These are phyloP conservation scores for Cladosporium oxysporum DNA, from an alignment of 2,329 filamentous ascomycete genomes.

Conservation along the genomic window DNA sequence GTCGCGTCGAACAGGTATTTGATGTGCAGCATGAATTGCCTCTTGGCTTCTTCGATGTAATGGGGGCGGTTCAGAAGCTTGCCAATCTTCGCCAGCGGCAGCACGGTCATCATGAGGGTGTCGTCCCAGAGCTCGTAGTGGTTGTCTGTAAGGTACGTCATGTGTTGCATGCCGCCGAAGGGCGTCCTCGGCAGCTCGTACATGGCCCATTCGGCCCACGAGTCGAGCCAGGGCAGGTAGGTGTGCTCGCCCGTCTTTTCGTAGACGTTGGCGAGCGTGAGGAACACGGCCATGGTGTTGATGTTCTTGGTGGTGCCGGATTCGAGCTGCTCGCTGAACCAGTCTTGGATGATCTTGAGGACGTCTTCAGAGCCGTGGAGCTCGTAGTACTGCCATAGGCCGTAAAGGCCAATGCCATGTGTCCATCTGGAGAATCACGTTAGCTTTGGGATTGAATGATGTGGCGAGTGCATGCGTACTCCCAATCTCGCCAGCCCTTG, in stretches of 20 bases:
- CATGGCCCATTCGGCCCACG: slow-evolving; percentile 83
- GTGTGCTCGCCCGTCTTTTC: slow-evolving; percentile 69
- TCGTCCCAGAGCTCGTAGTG: slow-evolving; percentile 80
- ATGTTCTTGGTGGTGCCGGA: slow-evolving; percentile 81
- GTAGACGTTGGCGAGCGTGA: slow-evolving; percentile 76
- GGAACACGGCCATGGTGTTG: slow-evolving; percentile 79
- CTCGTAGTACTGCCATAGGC: slow-evolving; percentile 79
- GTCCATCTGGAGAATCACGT: slow-evolving; percentile 51
- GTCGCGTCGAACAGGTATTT: slow-evolving; percentile 74
- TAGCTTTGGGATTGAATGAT: neutral
- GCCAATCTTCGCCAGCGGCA: slow-evolving; percentile 79
- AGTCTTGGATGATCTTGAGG: slow-evolving; percentile 68
- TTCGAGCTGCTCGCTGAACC: slow-evolving; percentile 69
- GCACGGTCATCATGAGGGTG: slow-evolving; percentile 84
- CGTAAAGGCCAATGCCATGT: slow-evolving; percentile 73
- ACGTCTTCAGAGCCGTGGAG: slow-evolving; percentile 64
- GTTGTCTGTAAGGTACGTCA: slow-evolving; percentile 71
- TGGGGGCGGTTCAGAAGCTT: slow-evolving; percentile 67
- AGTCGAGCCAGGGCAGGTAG: slow-evolving; percentile 75
- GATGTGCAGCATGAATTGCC: slow-evolving; percentile 74
- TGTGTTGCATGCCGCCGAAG: slow-evolving; percentile 73
- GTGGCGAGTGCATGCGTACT: slow-evolving; percentile 65
- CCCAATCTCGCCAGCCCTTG: slow-evolving; percentile 61
- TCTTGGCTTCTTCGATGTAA: slow-evolving; percentile 76
- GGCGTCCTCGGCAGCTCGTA: slow-evolving; percentile 71